Evolutionary conservation across 2,329 filamentous ascomycete species (phyloP).

Genomic region (Pezicula radicicola): DNA sequence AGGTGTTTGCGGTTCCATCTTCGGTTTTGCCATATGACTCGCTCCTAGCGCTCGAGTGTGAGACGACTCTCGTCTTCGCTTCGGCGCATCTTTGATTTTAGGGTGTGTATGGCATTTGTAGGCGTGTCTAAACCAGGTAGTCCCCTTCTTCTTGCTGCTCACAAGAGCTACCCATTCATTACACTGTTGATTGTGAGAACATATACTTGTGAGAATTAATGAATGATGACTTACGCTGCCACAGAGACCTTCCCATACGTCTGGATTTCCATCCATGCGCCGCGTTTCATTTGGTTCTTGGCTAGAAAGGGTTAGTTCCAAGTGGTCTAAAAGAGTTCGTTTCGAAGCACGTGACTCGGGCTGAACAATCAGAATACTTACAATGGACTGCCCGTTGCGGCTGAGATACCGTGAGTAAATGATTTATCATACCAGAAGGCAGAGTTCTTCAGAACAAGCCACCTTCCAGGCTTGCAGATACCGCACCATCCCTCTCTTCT

Average conservation of each 20-base stretch:
- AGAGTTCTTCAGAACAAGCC: constrained; percentile 86
- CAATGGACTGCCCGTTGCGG: constrained; percentile 74
- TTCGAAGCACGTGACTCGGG: neutral
- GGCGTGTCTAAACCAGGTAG: constrained; percentile 85
- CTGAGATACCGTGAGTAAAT: constrained; percentile 84
- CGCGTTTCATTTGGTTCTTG: constrained; percentile 73
- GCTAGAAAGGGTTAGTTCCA: constrained; percentile 8
- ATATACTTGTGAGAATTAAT: neutral
- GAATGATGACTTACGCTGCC: constrained; percentile 42
- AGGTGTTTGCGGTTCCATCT: constrained; percentile 42
- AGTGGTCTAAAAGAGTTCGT: no score
- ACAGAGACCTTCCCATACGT: constrained; percentile 79
- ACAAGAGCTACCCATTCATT: constrained; percentile 79
- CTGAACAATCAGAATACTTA: neutral
- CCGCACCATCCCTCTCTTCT: constrained; percentile 89
- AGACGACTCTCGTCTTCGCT: constrained; percentile 62
- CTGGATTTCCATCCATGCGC: constrained; percentile 75
- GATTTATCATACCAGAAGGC: constrained; percentile 94
- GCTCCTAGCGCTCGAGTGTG: constrained; percentile 35
- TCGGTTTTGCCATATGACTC: constrained; percentile 44
- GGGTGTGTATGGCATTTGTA: constrained; percentile 79
- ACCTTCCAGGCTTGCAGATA: constrained; percentile 80
- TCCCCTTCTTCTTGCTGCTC: constrained; percentile 89
- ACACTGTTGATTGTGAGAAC: constrained; percentile 40
- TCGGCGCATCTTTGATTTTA: constrained; percentile 69